Evolutionary conservation across 495 filamentous ascomycete species (phyloP), one percentile per base, ranked within the genome.

Genomic region (Thermothielavioides terrestris): DNA sequence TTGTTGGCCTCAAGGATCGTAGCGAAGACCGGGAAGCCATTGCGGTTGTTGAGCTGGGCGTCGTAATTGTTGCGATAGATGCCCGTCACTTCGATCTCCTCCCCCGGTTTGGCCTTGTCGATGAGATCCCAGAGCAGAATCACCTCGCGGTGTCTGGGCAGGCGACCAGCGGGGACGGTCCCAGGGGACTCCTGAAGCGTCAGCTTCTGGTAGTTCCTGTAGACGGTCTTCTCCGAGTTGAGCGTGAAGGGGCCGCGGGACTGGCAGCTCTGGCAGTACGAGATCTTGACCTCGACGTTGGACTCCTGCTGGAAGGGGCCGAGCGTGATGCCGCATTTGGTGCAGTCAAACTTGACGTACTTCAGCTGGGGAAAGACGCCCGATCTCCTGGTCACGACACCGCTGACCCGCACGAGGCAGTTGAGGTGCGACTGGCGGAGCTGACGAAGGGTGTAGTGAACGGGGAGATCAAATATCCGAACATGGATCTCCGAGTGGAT

Each of bases 21-120:
- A 21, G 94, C 89, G 59, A 99, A 99, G 49, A 99, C 94, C 3
- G 94, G 94, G 72, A 99, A 99, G 20, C 94, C 94, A 64, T 97
- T 99, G 68, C 90, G 92, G 70, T 95, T 95, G 72, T 99, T 99
- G 23, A 99, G 77, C 59, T 94, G 88, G 1, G 91, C 92, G 63
- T 95, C 89, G 62, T 95, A 99, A 74, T 89, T 96, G 74, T 99
- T 99, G 55, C 89, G 86, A 69, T 99, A 99, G 59, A 96, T 85
- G 55, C 94, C 94, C 17, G 89, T 97, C 17, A 99, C 82, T 60
- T 97, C 94, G 46, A 99, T 85, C 62, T 99, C 94, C 67, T 99
- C 94, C 53, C 94, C 94, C 17, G 94, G 94, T 69, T 97, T 99
- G 34, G 89, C 91, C 36, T 80, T 83, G 68, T 99, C 94, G 55